Percentiles rank a stretch among this genome's conserved stretches.
These are phyloP conservation scores for Cryptococcus maquisensis DNA, from an alignment of 1,284 basidiomycete genomes.

Conservation along the genomic window DNA sequence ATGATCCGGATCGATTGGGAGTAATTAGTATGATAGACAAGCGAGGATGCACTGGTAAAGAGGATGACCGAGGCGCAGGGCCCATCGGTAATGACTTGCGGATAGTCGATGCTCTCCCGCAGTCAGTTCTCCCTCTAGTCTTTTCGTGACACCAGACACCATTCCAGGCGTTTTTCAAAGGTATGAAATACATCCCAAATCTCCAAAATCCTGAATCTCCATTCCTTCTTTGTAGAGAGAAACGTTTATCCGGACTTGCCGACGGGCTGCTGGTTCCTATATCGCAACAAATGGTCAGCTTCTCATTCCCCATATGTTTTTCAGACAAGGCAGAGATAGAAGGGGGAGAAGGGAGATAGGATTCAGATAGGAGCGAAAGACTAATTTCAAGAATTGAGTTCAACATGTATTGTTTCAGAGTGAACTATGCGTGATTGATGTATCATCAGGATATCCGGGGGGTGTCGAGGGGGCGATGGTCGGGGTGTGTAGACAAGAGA, in stretches of 20 bases:
- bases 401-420: conserved; percentile 68
- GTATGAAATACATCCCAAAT: conserved; percentile 10
- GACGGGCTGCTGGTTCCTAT: conserved; percentile 48
- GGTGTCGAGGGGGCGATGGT: background rate
- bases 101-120: too few relatives aligned
- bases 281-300: conserved; percentile 9
- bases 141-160: too few relatives aligned
- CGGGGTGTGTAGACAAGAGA: background rate
- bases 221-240: background rate
- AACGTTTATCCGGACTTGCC: conserved; percentile 47
- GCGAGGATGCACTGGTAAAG: too few relatives aligned
- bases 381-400: conserved; percentile 62
- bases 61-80: too few relatives aligned
- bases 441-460: conserved; percentile 55
- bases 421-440: conserved; percentile 80
- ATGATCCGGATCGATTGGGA: too few relatives aligned
- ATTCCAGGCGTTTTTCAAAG: too few relatives aligned
- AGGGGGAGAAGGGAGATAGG: conserved; percentile 21
- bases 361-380: conserved; percentile 93
- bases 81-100: too few relatives aligned
- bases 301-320: background rate
- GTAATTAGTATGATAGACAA: too few relatives aligned
- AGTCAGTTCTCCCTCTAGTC: too few relatives aligned
- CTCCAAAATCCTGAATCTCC: background rate
- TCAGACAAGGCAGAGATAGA: conserved; percentile 4